phyloP scores from a whole-genome alignment of 2,329 filamentous ascomycete species.

The Fusarium dlaminii region DNA sequence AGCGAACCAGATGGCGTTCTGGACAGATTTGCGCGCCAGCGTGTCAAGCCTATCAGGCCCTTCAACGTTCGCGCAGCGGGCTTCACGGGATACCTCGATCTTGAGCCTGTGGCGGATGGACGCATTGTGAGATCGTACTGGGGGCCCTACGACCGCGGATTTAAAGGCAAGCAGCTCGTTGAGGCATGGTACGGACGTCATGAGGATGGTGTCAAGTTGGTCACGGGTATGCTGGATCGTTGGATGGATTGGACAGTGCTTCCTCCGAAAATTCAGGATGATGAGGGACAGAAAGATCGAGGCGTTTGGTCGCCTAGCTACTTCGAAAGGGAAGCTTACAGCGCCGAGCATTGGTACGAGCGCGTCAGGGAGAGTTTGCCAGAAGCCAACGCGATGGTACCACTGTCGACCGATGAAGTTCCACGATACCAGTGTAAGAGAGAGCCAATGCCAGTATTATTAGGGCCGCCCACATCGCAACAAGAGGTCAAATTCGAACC shows the following conservation, averaged over 20 bases:
- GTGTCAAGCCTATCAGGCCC: slow-evolving; percentile 35
- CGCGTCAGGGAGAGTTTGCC: slow-evolving; percentile 34
- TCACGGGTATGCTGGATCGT: slow-evolving; percentile 52
- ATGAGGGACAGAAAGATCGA: slow-evolving; percentile 42
- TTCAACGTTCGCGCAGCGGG: slow-evolving; percentile 38
- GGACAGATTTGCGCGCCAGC: slow-evolving; percentile 42
- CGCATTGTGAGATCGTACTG: slow-evolving; percentile 47
- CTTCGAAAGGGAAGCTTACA: slow-evolving; percentile 46
- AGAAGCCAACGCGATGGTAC: slow-evolving; percentile 10
- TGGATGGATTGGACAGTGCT: slow-evolving; percentile 54
- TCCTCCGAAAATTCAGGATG: slow-evolving; percentile 48
- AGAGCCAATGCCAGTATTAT: slow-evolving; percentile 46
- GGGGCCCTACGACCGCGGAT: slow-evolving; percentile 49
- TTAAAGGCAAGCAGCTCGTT: slow-evolving; percentile 48
- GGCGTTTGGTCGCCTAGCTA: slow-evolving; percentile 54
- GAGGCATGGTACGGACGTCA: slow-evolving; percentile 56
- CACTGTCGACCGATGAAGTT: slow-evolving; percentile 42
- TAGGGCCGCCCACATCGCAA: slow-evolving; percentile 46
- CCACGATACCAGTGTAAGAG: slow-evolving; percentile 42
- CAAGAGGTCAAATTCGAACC: slow-evolving; percentile 44
- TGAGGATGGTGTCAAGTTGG: slow-evolving; percentile 46
- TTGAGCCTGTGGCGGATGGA: slow-evolving; percentile 49
- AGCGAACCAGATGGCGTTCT: slow-evolving; percentile 44
- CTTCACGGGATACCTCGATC: slow-evolving; percentile 43
- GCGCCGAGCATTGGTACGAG: slow-evolving; percentile 45